Evolutionary conservation across 2,329 filamentous ascomycete genomes (phyloP).

Genomic region (Colletotrichum zoysiae): DNA sequence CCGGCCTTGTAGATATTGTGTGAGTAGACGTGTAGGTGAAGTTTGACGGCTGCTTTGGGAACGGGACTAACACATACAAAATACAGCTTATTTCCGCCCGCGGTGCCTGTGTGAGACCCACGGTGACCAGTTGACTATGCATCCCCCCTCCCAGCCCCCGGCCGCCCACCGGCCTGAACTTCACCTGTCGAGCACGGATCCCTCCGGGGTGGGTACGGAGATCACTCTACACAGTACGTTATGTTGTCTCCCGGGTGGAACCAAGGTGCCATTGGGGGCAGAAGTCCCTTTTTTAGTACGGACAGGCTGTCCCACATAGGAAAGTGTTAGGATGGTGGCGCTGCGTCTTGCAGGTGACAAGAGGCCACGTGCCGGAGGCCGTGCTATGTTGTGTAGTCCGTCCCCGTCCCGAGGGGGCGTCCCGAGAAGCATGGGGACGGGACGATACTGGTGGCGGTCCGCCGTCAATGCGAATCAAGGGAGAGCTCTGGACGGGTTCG

Average conservation of each 20-base stretch:
- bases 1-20: background rate
- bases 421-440: background rate
- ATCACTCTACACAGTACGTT: background rate
- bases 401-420: constrained; percentile 7
- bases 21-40: background rate
- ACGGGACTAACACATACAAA: background rate
- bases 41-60: too few relatives aligned
- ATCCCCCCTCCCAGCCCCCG: background rate
- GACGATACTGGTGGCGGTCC: background rate
- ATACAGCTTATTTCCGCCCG: background rate
- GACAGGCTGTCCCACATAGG: background rate
- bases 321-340: background rate
- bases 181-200: background rate
- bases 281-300: background rate
- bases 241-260: background rate
- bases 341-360: background rate
- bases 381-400: background rate
- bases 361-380: background rate
- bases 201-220: constrained; percentile 14
- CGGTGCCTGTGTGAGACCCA: background rate
- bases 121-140: background rate
- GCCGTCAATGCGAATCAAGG: constrained; percentile 9
- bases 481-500: background rate
- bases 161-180: constrained; percentile 9
- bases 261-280: constrained; percentile 3